Evolutionary conservation across 2,329 filamentous ascomycete species (phyloP).

Genomic region (Ceratocystis diversiconidia): DNA sequence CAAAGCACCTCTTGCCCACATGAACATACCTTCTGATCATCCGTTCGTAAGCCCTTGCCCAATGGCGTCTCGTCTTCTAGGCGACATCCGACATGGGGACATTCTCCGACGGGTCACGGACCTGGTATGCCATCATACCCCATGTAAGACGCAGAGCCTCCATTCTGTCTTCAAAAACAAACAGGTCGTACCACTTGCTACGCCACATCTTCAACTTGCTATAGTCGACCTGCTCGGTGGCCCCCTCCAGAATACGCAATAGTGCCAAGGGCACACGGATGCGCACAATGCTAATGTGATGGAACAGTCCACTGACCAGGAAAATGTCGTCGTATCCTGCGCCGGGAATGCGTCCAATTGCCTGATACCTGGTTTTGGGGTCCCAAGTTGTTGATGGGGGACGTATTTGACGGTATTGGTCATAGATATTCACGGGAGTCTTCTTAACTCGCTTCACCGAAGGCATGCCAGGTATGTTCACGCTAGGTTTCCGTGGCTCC

Average conservation of each 20-base stretch:
- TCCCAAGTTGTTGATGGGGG: conserved; percentile 47
- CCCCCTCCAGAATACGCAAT: conserved; percentile 39
- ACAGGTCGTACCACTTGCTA: conserved; percentile 49
- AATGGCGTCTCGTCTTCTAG: conserved; percentile 10
- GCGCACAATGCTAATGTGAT: conserved; percentile 45
- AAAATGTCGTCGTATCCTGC: conserved; percentile 46
- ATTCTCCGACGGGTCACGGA: conserved; percentile 30
- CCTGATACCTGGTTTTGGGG: conserved; percentile 41
- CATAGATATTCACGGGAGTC: conserved; percentile 42
- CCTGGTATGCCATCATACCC: conserved; percentile 46
- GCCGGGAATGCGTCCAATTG: conserved; percentile 38
- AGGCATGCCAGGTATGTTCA: conserved; percentile 19
- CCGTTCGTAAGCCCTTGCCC: conserved; percentile 8
- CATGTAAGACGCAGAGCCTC: conserved; percentile 44
- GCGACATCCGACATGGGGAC: conserved; percentile 8
- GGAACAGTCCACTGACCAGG: conserved; percentile 45
- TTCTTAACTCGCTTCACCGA: conserved; percentile 38
- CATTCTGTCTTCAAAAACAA: conserved; percentile 38
- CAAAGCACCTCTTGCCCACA: background rate
- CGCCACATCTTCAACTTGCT: conserved; percentile 41
- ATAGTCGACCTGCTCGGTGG: conserved; percentile 32
- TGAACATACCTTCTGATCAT: background rate
- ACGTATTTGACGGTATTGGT: conserved; percentile 48
- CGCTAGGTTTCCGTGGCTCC: conserved; percentile 14
- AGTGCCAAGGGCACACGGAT: conserved; percentile 43